Evolutionary conservation across 345 rosid species (phyloP).

Genomic region (Heritiera fomes): DNA sequence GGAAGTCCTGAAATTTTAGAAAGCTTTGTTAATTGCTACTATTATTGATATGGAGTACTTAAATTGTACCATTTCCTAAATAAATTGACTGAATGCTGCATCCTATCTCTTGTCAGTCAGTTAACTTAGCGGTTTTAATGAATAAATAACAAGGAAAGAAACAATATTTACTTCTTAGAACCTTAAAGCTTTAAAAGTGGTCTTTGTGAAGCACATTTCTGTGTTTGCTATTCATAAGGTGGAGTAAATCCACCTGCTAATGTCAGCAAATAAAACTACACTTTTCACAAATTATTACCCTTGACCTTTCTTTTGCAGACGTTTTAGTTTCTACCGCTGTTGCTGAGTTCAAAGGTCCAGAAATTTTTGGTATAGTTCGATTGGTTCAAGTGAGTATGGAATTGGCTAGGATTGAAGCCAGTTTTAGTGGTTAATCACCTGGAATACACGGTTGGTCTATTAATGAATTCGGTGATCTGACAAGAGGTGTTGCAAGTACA

Average conservation of each 20-base stretch:
- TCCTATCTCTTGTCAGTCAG: not conserved
- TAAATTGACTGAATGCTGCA: not conserved
- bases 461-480: constrained; percentile 93
- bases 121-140: not conserved
- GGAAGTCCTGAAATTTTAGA: not conserved
- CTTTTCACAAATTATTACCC: constrained; percentile 10
- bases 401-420: constrained; percentile 84
- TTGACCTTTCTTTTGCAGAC: constrained; percentile 43
- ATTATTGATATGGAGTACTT: not conserved
- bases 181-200: not conserved
- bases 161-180: not conserved
- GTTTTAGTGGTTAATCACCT: constrained; percentile 72
- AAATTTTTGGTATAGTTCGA: constrained; percentile 83
- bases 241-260: not conserved
- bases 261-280: not conserved
- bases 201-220: not conserved
- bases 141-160: not conserved
- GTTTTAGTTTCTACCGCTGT: constrained; percentile 90
- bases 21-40: not conserved
- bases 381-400: constrained; percentile 93
- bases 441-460: constrained; percentile 88
- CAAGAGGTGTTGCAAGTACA: constrained; percentile 83
- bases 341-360: constrained; percentile 90
- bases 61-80: not conserved
- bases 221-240: not conserved